Evolutionary conservation across 2,329 filamentous ascomycete species (phyloP), one percentile per base, ranked within the genome.

Genomic region (Pseudopyricularia cyperi): DNA sequence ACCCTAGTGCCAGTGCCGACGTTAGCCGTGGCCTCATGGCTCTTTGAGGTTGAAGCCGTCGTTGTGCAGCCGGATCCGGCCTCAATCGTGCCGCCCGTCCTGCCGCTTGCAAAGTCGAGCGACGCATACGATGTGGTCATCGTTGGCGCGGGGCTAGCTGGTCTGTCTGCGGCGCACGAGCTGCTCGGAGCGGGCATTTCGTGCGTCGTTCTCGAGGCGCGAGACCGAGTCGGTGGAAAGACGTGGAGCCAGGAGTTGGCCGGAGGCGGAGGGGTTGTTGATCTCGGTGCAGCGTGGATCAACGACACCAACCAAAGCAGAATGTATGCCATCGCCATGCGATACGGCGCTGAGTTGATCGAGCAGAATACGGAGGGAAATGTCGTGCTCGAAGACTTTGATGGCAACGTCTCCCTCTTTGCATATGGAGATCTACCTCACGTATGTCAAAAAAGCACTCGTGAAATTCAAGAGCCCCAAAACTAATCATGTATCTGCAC

Each of bases 221-320:
- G 69, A 4, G 65, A 74, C 39, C 67, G 72, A 0, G 71, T 77
- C 0, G 75, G 75, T 0, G 75, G 76, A 7, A 79, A 78, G 60
- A 75, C 71, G 0, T 73, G 66, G 62, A 72, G 66, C 3, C 53
- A 62, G 3, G 60, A 63, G 1, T 55, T 64, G 8, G 56, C 62
- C 1, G 54, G 61, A 33, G 66, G 59, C 28, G 61, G 60, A 3
- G 71, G 70, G 0, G 54, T 63, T 0, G 66, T 72, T 7, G 79
- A 82, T 22, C 58, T 79, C 0, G 78, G 78, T 3, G 79, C 76
- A 0, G 76, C 75, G 0, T 82, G 78, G 79, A 73, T 81, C 56
- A 82, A 82, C 55, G 73, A 80, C 51, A 71, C 65, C 1, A 76
- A 70, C 50, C 77, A 82, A 55, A 63, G 57, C 26, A 63, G 63